Evolutionary conservation across 331 rosid genomes (phyloP).

Genomic region (Pyrus hybrid): DNA sequence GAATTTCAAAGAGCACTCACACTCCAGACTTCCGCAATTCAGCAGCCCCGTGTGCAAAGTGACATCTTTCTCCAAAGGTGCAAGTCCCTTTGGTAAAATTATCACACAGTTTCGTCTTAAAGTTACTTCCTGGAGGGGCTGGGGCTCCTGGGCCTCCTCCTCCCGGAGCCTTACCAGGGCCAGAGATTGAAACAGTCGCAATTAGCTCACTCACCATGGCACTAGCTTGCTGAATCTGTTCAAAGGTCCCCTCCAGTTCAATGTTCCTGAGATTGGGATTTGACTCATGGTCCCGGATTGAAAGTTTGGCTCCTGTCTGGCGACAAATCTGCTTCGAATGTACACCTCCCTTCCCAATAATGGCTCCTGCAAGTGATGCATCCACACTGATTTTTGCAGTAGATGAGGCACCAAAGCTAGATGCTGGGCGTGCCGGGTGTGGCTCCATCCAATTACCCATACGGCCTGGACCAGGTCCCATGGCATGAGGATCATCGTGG

Average conservation of each 20-base stretch:
- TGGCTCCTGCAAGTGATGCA: constrained; percentile 90
- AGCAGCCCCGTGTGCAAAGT: constrained; percentile 80
- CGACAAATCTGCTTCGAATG: constrained; percentile 97
- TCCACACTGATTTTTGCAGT: constrained; percentile 95
- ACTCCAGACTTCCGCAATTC: constrained; percentile 62
- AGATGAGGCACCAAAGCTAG: constrained; percentile 81
- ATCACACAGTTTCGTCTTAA: constrained; percentile 76
- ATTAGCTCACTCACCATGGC: constrained; percentile 78
- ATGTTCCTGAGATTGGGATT: constrained; percentile 76
- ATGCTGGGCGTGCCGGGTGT: constrained; percentile 43
- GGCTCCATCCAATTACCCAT: constrained; percentile 51
- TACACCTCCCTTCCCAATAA: constrained; percentile 93
- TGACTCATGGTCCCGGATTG: constrained; percentile 84
- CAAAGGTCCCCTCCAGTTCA: constrained; percentile 89
- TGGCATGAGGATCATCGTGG: constrained; percentile 49
- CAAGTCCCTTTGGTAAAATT: constrained; percentile 85
- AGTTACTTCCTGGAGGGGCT: constrained; percentile 51
- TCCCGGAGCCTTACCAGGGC: constrained; percentile 39
- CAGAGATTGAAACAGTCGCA: constrained; percentile 46
- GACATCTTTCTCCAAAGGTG: constrained; percentile 94
- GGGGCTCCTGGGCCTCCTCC: constrained; percentile 41
- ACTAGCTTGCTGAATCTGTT: constrained; percentile 86
- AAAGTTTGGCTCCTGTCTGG: constrained; percentile 90
- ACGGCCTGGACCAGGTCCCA: constrained; percentile 46
- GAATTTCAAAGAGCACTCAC: constrained; percentile 14